These are phyloP conservation scores for Vanderwaltozyma tropicalis DNA, from an alignment of 805 yeast genomes.

Conservation along the genomic window DNA sequence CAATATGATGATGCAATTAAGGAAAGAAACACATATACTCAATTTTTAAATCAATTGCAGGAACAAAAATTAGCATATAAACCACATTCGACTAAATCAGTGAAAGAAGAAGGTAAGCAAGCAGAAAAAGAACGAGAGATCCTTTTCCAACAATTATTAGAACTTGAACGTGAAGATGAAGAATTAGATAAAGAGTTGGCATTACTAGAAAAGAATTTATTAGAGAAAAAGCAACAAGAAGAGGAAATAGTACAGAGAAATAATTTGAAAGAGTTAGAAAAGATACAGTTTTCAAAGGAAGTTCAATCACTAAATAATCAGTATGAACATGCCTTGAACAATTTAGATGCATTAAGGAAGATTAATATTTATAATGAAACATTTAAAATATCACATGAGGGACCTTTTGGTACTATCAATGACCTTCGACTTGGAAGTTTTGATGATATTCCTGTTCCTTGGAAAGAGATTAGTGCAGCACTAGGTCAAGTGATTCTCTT, in stretches of 20 bases:
- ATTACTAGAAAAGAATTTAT: slow-evolving; percentile 40
- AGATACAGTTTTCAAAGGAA: slow-evolving; percentile 41
- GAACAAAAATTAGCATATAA: slow-evolving; percentile 43
- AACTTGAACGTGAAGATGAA: slow-evolving; percentile 31
- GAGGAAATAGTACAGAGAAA: slow-evolving; percentile 32
- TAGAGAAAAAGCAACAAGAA: slow-evolving; percentile 38
- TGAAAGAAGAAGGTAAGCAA: slow-evolving; percentile 29
- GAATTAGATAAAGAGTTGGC: slow-evolving; percentile 35
- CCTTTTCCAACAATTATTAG: slow-evolving; percentile 13
- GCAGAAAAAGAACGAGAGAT: slow-evolving; percentile 15
- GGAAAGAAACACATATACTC: slow-evolving; percentile 70
- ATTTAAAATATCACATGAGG: slow-evolving; percentile 75
- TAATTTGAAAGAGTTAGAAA: slow-evolving; percentile 47
- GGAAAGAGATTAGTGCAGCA: slow-evolving; percentile 89
- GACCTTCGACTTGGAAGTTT: slow-evolving; percentile 71
- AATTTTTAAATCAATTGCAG: slow-evolving; percentile 60
- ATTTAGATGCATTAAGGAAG: slow-evolving; percentile 58
- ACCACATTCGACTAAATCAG: slow-evolving; percentile 20
- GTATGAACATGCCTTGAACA: slow-evolving; percentile 50
- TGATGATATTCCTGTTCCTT: slow-evolving; percentile 53
- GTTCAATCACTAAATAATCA: slow-evolving; percentile 54
- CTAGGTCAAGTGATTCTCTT: slow-evolving; percentile 73
- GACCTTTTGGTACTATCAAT: slow-evolving; percentile 79
- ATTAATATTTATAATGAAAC: slow-evolving; percentile 77
- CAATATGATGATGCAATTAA: slow-evolving; percentile 63